A percentile compares a stretch with the other conserved stretches of the same genome.
These are phyloP conservation scores for Cadophora sp. DNA, from an alignment of 2,329 filamentous ascomycete species.

Conservation along the genomic window DNA sequence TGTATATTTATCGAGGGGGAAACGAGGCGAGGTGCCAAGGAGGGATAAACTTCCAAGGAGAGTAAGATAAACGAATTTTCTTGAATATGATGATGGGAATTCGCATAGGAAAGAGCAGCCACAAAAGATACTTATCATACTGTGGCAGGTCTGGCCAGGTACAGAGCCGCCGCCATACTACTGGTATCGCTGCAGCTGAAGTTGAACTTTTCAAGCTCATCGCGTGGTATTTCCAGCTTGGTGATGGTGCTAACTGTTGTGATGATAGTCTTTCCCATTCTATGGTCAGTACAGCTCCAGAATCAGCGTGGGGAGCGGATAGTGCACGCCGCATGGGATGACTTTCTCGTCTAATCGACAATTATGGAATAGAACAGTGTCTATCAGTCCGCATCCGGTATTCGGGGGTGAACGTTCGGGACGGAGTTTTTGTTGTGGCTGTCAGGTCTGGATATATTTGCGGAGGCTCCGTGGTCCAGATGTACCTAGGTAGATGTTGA, in stretches of 20 bases:
- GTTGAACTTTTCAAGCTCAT: neutral
- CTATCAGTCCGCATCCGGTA: neutral
- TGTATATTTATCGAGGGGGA: neutral
- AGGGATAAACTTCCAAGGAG: neutral
- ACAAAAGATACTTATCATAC: conserved; percentile 6
- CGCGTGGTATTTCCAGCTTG: neutral
- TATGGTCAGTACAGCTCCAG: neutral
- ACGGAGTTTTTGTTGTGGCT: neutral
- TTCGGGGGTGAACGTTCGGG: neutral
- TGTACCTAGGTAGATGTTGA: neutral
- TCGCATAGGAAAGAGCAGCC: neutral
- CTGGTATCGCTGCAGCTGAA: neutral
- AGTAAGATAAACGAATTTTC: too few relatives aligned
- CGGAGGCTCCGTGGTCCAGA: conserved; percentile 4
- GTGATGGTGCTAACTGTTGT: neutral
- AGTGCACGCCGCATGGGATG: neutral
- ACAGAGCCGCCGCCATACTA: conserved; percentile 1
- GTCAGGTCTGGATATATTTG: neutral
- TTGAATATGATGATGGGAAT: too few relatives aligned
- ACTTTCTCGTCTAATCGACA: neutral
- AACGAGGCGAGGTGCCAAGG: too few relatives aligned
- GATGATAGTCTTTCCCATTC: neutral
- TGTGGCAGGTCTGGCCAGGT: neutral
- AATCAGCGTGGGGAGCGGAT: neutral
- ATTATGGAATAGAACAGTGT: too few relatives aligned